Evolutionary conservation across 83 land plant species (phyloP), one percentile per base, ranked within the genome.

Genomic region (Diphasiastrum complanatum): DNA sequence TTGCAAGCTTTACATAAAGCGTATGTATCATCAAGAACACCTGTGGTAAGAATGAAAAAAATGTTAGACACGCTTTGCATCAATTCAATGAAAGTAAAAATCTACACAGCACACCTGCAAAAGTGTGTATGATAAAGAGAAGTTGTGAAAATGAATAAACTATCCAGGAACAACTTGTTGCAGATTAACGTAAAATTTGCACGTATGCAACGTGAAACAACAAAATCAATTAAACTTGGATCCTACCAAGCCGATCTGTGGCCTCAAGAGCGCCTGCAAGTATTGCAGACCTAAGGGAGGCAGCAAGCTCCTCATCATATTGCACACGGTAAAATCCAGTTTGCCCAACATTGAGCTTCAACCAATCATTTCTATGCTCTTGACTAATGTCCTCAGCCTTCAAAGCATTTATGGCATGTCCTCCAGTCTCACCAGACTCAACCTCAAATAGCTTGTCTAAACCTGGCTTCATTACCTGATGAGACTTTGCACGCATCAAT

Each of bases 261-360:
- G 85, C 71, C 56, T 83, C 66, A 37, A 92, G 64, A 47, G 45
- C 30, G 1, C 78, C 72, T 12, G 64, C 63, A 45, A 75, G 60
- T 48, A 92, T 81, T 19, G 87, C 91, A 45, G 69, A 19, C 45
- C 71, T 66, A 5, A 92, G 83, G 33, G 74, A 73, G 56, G 66
- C 67, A 45, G 64, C 78, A 54, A 92, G 79, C 30, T 68, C 74
- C 4, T 81, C 84, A 64, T 88, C 96, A 71, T 92, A 92, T 61
- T 85, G 87, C 38, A 92, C 96, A 67, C 98, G 75, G 49, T 85
- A 92, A 53, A 88, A 92, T 30, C 96, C 86, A 51, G 88, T 64
- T 58, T 92, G 85, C n/a, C 81, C 78, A 24, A 89, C 80, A 73
- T 95, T 95, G 28, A 84, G 32, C 53, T 89, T 89, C 18, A 95